phyloP scores from a whole-genome alignment of 805 yeast genomes.

The Brettanomyces anomalus region DNA sequence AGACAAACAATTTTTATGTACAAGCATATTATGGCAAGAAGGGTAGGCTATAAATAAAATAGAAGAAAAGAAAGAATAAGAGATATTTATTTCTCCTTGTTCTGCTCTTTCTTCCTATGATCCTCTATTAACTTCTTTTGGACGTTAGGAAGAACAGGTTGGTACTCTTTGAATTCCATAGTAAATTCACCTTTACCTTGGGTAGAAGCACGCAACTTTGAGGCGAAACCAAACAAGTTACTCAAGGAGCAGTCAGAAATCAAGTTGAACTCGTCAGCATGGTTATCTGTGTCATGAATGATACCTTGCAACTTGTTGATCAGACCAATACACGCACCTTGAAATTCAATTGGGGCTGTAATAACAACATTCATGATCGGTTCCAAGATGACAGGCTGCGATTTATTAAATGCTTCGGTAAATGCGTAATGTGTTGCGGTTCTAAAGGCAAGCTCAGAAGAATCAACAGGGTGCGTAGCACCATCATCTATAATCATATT shows the following conservation, averaged over 20 bases:
- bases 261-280: slow-evolving; percentile 88
- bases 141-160: slow-evolving; percentile 83
- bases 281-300: slow-evolving; percentile 89
- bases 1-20: no score
- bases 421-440: slow-evolving; percentile 90
- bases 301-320: slow-evolving; percentile 88
- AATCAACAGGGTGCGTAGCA: slow-evolving; percentile 94
- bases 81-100: no score
- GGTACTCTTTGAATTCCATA: slow-evolving; percentile 86
- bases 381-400: slow-evolving; percentile 84
- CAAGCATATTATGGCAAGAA: no score
- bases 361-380: slow-evolving; percentile 94
- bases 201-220: slow-evolving; percentile 89
- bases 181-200: slow-evolving; percentile 99
- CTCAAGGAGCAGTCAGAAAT: slow-evolving; percentile 95
- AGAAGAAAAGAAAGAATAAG: no score
- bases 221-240: slow-evolving; percentile 93
- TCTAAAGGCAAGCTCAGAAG: slow-evolving; percentile 91
- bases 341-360: slow-evolving; percentile 94
- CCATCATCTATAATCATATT: slow-evolving; percentile 95
- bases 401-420: slow-evolving; percentile 77
- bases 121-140: slow-evolving; percentile 88
- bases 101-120: slow-evolving; percentile 47
- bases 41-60: no score
- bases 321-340: slow-evolving; percentile 84